Percentiles rank a stretch among this genome's conserved stretches.
Evolutionary conservation across 23 red algal species (phyloP).

Genomic region (Agarophyton chilense): DNA sequence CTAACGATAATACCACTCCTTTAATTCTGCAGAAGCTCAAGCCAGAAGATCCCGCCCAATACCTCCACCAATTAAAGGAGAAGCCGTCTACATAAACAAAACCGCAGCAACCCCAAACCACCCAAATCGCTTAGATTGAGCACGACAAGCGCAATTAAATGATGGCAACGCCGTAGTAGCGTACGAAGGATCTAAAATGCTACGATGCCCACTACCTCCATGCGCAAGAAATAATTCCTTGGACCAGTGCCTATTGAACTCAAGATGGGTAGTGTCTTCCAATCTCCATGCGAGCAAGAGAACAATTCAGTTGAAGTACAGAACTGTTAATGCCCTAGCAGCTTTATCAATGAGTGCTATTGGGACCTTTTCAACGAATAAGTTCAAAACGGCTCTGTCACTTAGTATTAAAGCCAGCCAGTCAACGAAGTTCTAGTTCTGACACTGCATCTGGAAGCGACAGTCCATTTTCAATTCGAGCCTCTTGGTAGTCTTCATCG

Average conservation of each 20-base stretch:
- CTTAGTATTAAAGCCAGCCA: conserved; percentile 79
- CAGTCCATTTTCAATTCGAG: conserved; percentile 20
- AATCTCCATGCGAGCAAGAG: conserved; percentile 62
- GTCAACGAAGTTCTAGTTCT: conserved; percentile 40
- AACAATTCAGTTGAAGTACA: conserved; percentile 49
- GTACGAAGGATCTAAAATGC: conserved; percentile 31
- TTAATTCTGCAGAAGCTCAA: conserved; percentile 1
- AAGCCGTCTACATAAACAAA: conserved; percentile 23
- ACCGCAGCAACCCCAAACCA: neutral
- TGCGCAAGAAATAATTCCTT: conserved; percentile 46
- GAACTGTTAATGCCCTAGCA: conserved; percentile 16
- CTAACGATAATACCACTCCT: neutral
- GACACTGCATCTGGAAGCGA: conserved; percentile 61
- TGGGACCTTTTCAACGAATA: conserved; percentile 68
- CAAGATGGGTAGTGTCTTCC: conserved; percentile 62
- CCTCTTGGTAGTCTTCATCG: conserved; percentile 45
- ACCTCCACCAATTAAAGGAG: conserved; percentile 34
- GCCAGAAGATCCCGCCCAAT: conserved; percentile 42
- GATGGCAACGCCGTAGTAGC: conserved; percentile 59
- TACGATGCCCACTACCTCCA: conserved; percentile 30
- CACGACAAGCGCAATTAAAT: conserved; percentile 39
- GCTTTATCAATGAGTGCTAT: conserved; percentile 33
- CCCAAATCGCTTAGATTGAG: conserved; percentile 59
- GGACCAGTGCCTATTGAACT: conserved; percentile 63
- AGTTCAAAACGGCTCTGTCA: conserved; percentile 56